Conservation (phyloP, 2,329 filamentous ascomycete species). For the Botrytis medusae region DNA sequence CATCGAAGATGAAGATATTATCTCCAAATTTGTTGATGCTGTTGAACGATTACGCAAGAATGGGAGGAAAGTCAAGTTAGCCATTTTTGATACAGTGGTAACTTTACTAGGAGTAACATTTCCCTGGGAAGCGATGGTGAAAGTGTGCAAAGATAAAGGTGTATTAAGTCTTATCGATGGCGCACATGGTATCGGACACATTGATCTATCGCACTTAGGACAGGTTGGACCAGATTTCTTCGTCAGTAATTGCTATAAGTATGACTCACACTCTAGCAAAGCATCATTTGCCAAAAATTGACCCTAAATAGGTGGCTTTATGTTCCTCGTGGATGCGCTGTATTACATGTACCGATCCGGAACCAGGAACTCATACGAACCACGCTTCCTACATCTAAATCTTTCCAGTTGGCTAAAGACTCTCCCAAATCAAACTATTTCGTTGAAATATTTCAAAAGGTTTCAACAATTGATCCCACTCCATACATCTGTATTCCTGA, state of each 20-base stretch:
- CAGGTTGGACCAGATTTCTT: slow-evolving; percentile 89
- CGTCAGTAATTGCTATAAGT: slow-evolving; percentile 86
- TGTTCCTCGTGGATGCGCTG: slow-evolving; percentile 73
- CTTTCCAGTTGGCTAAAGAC: slow-evolving; percentile 51
- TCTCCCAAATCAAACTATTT: slow-evolving; percentile 50
- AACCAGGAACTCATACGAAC: slow-evolving; percentile 76
- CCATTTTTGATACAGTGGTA: slow-evolving; percentile 61
- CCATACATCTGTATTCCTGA: slow-evolving; percentile 72
- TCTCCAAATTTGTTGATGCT: not conserved
- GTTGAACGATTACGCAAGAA: not conserved
- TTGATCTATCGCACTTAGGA: slow-evolving; percentile 71
- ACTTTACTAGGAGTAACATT: slow-evolving; percentile 75
- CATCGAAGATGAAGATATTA: slow-evolving; percentile 57
- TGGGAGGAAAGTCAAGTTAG: not conserved
- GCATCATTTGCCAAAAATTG: not conserved
- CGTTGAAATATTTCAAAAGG: slow-evolving; percentile 70
- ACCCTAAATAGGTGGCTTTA: slow-evolving; percentile 62
- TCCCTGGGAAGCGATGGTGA: slow-evolving; percentile 69
- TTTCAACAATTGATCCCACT: slow-evolving; percentile 71
- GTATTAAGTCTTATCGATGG: slow-evolving; percentile 77
- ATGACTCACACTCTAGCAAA: slow-evolving; percentile 46
- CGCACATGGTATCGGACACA: slow-evolving; percentile 57
- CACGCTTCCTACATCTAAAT: slow-evolving; percentile 77
- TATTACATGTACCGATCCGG: slow-evolving; percentile 73
- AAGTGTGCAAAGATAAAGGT: slow-evolving; percentile 61